Evolutionary conservation across 1,284 basidiomycete species (phyloP), one percentile per base, ranked within the genome.

Genomic region (Tausonia pullulans): DNA sequence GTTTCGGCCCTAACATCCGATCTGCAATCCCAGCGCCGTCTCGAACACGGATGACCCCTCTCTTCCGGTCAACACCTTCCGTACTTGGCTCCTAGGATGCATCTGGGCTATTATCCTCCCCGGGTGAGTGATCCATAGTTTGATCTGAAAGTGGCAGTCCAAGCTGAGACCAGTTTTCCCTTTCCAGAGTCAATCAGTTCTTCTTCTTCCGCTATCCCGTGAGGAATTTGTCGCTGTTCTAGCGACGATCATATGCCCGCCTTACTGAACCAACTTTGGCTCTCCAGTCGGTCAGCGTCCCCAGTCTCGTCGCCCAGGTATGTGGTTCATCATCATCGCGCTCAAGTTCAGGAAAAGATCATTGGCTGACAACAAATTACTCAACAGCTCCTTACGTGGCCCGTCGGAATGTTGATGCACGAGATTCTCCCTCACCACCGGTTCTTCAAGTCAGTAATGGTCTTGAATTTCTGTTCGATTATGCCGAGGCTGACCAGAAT

Each of bases 151-250:
- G 60, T 61, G 9, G 5, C 44, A 1, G 39, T 60, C 44, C n/a
- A 62, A 0, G 27, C 27, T 27, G 27, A 27, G 27, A 27, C 27
- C 27, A 1, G 27, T 27, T 27, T 27, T 2, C 27, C 27, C 52
- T 66, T 3, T 51, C 57, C 3, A 61, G 61, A 4, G 61, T 66
- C 54, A 66, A 66, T 10, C 65, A 65, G 60, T 59, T 65, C 5
- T n/a, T 54, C 39, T 27, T 27, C 27, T 27, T 27, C 27, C 27
- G 27, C 27, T 27, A 27, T 27, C 27, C 27, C 27, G 27, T 27
- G 27, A 27, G 27, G 27, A 27, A 27, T 27, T 27, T 27, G 27
- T 27, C 27, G 27, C 27, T 27, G 27, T 27, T 27, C 27, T 27
- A 27, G 27, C 27, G 27, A 27, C 27, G 27, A 27, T 27, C 27